Percentiles rank a stretch among this genome's conserved stretches.
Conservation (phyloP, 2,329 filamentous ascomycete genomes). For the Trichophyton schoenleinii region DNA sequence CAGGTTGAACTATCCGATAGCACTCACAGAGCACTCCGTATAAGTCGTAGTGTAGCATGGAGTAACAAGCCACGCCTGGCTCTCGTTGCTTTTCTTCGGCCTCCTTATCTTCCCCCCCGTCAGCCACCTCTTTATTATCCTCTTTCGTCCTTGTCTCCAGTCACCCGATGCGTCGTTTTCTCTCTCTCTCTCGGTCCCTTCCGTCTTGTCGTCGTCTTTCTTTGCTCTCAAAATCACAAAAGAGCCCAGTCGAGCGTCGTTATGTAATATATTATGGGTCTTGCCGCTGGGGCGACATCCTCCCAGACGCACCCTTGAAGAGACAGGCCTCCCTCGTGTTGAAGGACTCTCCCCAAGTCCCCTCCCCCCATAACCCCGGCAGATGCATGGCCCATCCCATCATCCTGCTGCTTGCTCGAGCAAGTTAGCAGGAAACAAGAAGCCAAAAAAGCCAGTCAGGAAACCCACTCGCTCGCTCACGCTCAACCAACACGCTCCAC, state of each 20-base stretch:
- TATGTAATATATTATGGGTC: background rate
- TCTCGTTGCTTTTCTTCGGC: background rate
- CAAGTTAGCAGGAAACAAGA: background rate
- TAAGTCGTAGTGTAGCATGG: no score
- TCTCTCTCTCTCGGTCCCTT: background rate
- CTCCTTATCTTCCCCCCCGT: background rate
- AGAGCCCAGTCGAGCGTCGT: background rate
- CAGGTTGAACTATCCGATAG: no score
- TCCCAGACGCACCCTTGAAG: background rate
- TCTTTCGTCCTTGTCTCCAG: background rate
- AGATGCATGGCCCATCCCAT: background rate
- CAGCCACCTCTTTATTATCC: background rate
- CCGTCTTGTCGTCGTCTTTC: background rate
- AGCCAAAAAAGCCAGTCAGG: no score
- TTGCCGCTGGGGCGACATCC: background rate
- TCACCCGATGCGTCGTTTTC: background rate
- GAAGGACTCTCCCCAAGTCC: background rate
- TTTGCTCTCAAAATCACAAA: no score
- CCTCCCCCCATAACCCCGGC: background rate
- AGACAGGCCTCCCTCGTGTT: constrained; percentile 1
- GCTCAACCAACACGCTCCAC: no score
- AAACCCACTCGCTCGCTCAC: no score
- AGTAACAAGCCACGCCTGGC: background rate
- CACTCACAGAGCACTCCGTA: no score
- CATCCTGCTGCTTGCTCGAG: background rate